Percentiles rank a stretch among this genome's conserved stretches.
phyloP scores from a whole-genome alignment of 495 filamentous ascomycete genomes.

The Cairneyella variabilis region DNA sequence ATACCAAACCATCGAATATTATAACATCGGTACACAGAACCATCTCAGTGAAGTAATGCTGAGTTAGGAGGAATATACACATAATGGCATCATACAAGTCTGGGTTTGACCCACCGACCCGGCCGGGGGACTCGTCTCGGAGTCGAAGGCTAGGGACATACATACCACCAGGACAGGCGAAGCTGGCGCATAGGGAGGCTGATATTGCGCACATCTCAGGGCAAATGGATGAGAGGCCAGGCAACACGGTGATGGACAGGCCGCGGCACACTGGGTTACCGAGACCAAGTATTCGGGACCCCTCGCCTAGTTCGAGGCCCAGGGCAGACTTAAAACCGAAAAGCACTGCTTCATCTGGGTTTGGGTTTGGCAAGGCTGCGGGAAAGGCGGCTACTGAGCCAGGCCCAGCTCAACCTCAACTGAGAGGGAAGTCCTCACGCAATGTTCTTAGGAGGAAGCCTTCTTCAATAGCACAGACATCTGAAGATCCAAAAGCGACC shows the following conservation, averaged over 20 bases:
- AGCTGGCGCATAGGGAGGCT: slow-evolving; percentile 15
- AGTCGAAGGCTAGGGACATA: slow-evolving; percentile 20
- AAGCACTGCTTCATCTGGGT: slow-evolving; percentile 6
- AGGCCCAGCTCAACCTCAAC: slow-evolving; percentile 12
- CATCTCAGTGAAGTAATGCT: slow-evolving; percentile 9
- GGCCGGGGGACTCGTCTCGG: slow-evolving; percentile 22
- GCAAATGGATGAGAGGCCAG: slow-evolving; percentile 11
- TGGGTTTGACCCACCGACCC: slow-evolving; percentile 26
- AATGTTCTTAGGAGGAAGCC: slow-evolving; percentile 44
- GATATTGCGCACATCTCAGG: slow-evolving; percentile 19
- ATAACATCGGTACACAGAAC: slow-evolving; percentile 20
- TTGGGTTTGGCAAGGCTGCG: slow-evolving; percentile 24
- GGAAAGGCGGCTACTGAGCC: slow-evolving; percentile 13
- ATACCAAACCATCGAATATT: slow-evolving; percentile 6
- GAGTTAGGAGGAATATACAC: slow-evolving; percentile 10
- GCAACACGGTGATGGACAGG: not conserved
- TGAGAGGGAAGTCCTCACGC: slow-evolving; percentile 30
- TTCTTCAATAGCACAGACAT: slow-evolving; percentile 39
- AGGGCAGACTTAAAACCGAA: slow-evolving; percentile 8
- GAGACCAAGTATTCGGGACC: slow-evolving; percentile 19
- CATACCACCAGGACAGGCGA: slow-evolving; percentile 3
- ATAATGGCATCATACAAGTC: slow-evolving; percentile 31
- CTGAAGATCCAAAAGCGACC: slow-evolving; percentile 5
- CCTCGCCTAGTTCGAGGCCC: slow-evolving; percentile 13
- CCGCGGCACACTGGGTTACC: slow-evolving; percentile 14